Evolutionary conservation across 495 filamentous ascomycete genomes (phyloP), one percentile per base, ranked within the genome.

Genomic region (Aspergillus asperescens): DNA sequence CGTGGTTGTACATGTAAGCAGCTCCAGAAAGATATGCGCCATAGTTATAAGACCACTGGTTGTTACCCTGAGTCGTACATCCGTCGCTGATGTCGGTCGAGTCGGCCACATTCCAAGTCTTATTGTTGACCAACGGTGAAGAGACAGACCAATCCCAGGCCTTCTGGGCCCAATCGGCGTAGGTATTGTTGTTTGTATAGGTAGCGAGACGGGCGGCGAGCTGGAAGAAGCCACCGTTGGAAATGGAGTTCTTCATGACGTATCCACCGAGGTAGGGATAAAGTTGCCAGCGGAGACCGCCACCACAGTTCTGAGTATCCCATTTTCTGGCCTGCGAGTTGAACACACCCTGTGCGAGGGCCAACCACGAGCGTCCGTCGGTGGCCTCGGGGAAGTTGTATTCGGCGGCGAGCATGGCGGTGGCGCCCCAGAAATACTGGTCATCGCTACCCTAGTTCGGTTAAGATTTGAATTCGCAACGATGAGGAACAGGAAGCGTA

Each of bases 261-360:
- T 77, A 81, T 3, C 80, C 80, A 18, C 58, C 64, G 55, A 80
- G 75, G 50, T 68, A 72, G 15, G 70, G 62, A 60, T 69, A 80
- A 41, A 81, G 76, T 57, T 83, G 80, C 79, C 79, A 83, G 20
- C 70, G 70, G 52, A 82, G 58, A 10, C 80, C 80, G 38, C 80
- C 80, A 8, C 62, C 62, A 48, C 80, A 83, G 3, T 67, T 64
- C 1, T 51, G 48, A 0, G 57, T 67, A 54, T 82, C 75, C 79
- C 79, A 83, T 45, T 76, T 73, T 7, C 59, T 53, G n/a, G 70
- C 77, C 60, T 88, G 85, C 4, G 80, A 79, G 59, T 90, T 88
- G 74, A 87, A 89, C 12, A 88, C 87, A 46, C 81, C 85, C 70
- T 91, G 86, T 3, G 85, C 88, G 1, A 92, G 77, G 3, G 82